phyloP scores from a whole-genome alignment of 2,329 filamentous ascomycete species.

The Colletotrichum sp. region DNA sequence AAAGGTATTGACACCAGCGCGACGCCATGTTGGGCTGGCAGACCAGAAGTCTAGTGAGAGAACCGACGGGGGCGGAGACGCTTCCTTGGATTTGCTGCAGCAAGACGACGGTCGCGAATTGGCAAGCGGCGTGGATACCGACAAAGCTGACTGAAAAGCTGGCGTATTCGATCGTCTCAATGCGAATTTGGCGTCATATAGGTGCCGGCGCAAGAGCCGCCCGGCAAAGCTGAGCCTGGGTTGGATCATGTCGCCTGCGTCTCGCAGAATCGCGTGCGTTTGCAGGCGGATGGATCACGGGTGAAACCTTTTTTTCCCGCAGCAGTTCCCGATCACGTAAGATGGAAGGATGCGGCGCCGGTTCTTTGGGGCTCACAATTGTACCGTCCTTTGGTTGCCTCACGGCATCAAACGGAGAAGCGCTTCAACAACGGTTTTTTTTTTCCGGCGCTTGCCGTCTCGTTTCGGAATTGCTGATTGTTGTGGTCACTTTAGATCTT shows the following conservation, averaged over 20 bases:
- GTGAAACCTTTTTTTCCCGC: neutral
- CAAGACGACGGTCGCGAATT: neutral
- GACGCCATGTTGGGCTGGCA: conserved; percentile 43
- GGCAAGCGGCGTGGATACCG: neutral
- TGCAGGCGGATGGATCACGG: neutral
- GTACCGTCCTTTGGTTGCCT: neutral
- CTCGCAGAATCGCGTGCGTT: neutral
- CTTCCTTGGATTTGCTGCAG: neutral
- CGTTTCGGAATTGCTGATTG: neutral
- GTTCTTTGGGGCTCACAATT: neutral
- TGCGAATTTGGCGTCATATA: neutral
- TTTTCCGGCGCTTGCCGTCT: neutral
- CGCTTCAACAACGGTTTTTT: neutral
- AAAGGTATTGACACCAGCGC: conserved; percentile 59
- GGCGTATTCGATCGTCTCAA: neutral
- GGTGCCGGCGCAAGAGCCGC: neutral
- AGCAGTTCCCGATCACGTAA: neutral
- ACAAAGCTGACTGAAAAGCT: neutral
- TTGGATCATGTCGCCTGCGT: neutral
- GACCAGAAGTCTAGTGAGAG: conserved; percentile 34
- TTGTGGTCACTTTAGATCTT: neutral
- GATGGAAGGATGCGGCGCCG: neutral
- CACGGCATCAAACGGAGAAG: neutral
- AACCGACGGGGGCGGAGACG: neutral
- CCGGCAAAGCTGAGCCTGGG: neutral